Percentiles rank a stretch among this genome's conserved stretches.
These are phyloP conservation scores for Imleria badia DNA, from an alignment of 768 basidiomycete species.

Conservation along the genomic window DNA sequence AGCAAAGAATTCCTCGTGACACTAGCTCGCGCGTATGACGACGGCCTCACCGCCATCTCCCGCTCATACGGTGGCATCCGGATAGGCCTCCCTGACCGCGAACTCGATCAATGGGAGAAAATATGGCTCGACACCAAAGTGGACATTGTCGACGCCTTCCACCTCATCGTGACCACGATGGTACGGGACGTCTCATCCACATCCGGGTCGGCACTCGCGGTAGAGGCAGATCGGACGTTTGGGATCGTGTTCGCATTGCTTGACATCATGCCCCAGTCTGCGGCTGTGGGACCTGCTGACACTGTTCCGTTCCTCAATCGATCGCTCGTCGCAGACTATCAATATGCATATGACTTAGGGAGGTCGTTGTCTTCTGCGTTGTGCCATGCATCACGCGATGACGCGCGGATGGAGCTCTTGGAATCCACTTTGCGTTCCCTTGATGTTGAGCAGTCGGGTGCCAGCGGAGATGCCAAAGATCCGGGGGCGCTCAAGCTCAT, in stretches of 20 bases:
- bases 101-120: slow-evolving; percentile 64
- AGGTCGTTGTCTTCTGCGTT: slow-evolving; percentile 47
- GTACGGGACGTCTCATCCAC: slow-evolving; percentile 47
- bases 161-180: slow-evolving; percentile 52
- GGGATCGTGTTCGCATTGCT: slow-evolving; percentile 60
- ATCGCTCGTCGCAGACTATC: slow-evolving; percentile 69
- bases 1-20: slow-evolving; percentile 52
- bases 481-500: slow-evolving; percentile 64
- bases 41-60: slow-evolving; percentile 53
- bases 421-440: slow-evolving; percentile 50
- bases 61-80: slow-evolving; percentile 60
- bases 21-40: slow-evolving; percentile 60
- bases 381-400: slow-evolving; percentile 47
- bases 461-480: slow-evolving; percentile 30
- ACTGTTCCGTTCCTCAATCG: slow-evolving; percentile 63
- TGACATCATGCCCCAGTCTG: slow-evolving; percentile 36
- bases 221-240: slow-evolving; percentile 53
- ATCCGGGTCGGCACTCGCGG: slow-evolving; percentile 43
- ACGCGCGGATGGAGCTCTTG: slow-evolving; percentile 57
- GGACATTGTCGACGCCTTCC: slow-evolving; percentile 66
- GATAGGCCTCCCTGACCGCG: slow-evolving; percentile 24
- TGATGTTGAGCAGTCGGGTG: slow-evolving; percentile 20
- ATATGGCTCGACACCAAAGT: slow-evolving; percentile 76
- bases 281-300: slow-evolving; percentile 12
- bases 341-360: slow-evolving; percentile 61